Evolutionary conservation across 1,284 basidiomycete genomes (phyloP).

Genomic region (Sporisorium reilianum): DNA sequence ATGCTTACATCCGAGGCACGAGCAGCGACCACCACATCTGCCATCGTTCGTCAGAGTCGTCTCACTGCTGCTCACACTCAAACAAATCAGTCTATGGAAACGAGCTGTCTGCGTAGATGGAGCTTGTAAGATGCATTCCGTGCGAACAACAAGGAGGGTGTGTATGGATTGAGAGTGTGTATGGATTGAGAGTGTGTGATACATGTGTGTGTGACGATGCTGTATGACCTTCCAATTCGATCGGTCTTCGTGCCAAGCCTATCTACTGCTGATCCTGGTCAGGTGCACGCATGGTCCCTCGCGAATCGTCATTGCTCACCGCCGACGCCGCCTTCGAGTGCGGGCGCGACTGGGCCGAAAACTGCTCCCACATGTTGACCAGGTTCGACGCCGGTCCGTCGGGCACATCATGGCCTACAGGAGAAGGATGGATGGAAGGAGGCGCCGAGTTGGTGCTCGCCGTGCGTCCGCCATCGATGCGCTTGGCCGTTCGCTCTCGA

Average conservation of each 20-base stretch:
- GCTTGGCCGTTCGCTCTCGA: conserved; percentile 39
- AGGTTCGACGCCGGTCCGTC: conserved; percentile 27
- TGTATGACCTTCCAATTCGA: neutral
- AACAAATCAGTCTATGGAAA: neutral
- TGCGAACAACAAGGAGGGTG: neutral
- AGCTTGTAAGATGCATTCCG: neutral
- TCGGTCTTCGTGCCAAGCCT: neutral
- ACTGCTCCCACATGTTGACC: conserved; percentile 49
- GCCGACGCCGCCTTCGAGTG: conserved; percentile 42
- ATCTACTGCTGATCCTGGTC: conserved; percentile 47
- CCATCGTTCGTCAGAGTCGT: neutral
- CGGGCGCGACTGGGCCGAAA: conserved; percentile 35
- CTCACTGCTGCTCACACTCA: neutral
- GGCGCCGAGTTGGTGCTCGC: conserved; percentile 55
- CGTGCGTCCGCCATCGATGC: conserved; percentile 43
- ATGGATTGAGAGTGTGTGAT: neutral
- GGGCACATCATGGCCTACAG: conserved; percentile 5
- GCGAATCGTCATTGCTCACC: conserved; percentile 37
- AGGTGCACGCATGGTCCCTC: conserved; percentile 36
- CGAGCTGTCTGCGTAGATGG: neutral
- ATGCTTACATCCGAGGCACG: neutral
- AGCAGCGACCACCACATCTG: too few species aligned
- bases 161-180: too few species aligned
- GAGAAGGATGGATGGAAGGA: conserved; percentile 15
- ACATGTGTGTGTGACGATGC: neutral